Conservation (phyloP, 2,329 filamentous ascomycete genomes). For the Myriosclerotinia curreyana region DNA sequence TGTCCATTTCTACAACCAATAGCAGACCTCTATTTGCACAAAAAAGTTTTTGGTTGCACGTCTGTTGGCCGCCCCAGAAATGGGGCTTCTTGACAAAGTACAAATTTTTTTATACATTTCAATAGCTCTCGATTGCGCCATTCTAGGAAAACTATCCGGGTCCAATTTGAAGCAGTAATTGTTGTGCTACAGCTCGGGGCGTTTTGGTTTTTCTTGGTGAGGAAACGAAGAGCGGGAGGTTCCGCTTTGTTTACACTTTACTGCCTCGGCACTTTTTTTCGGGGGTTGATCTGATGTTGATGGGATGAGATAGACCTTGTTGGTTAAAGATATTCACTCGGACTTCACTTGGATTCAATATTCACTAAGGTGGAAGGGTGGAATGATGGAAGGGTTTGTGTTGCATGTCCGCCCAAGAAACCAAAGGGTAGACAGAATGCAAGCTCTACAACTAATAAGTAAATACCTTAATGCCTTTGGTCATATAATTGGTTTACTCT, state of each 20-base stretch:
- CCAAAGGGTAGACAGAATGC: too few species aligned
- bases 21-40: background rate
- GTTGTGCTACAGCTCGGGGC: background rate
- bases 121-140: constrained; percentile 10
- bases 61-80: too few species aligned
- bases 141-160: constrained; percentile 13
- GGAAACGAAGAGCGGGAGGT: background rate
- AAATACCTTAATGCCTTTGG: too few species aligned
- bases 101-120: background rate
- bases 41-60: constrained; percentile 6
- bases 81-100: background rate
- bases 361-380: too few species aligned
- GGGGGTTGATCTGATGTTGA: background rate
- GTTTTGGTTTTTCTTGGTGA: constrained; percentile 14
- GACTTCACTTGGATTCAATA: constrained; percentile 6
- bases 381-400: background rate
- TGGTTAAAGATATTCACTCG: background rate
- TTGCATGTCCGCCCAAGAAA: background rate
- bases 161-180: background rate
- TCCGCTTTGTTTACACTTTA: background rate
- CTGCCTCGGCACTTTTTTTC: background rate
- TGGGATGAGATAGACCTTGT: background rate
- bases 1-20: background rate
- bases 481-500: too few species aligned
- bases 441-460: too few species aligned